phyloP scores from a whole-genome alignment of 345 rosid genomes.

The Pistacia integerrima region DNA sequence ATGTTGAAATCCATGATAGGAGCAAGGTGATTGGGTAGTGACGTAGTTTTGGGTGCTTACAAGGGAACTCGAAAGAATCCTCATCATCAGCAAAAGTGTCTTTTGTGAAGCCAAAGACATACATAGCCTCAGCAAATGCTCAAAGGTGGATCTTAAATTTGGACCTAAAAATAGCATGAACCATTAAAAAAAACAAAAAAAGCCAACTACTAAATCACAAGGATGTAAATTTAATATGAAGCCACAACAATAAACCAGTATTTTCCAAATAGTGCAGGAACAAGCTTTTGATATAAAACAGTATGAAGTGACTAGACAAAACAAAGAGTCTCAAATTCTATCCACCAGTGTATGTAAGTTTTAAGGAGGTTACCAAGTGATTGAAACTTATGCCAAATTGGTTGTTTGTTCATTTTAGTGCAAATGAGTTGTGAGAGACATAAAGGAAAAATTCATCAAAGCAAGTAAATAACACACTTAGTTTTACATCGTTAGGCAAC shows the following conservation, averaged over 20 bases:
- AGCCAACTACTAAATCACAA: neutral
- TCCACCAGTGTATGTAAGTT: neutral
- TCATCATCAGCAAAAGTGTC: slow-evolving; percentile 44
- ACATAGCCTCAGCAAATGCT: neutral
- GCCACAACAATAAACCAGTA: neutral
- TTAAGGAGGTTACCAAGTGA: too few relatives aligned
- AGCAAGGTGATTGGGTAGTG: slow-evolving; percentile 31
- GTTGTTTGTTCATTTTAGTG: too few relatives aligned
- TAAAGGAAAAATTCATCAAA: too few relatives aligned
- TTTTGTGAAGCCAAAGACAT: slow-evolving; percentile 29
- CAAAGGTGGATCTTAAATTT: neutral
- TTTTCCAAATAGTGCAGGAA: neutral
- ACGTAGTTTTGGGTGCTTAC: slow-evolving; percentile 47
- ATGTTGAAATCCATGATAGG: slow-evolving; percentile 16
- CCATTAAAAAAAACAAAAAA: neutral
- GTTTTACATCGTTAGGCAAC: too few relatives aligned
- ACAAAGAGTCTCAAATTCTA: neutral
- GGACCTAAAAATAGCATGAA: neutral
- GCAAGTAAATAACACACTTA: too few relatives aligned
- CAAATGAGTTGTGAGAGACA: too few relatives aligned
- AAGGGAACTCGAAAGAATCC: slow-evolving; percentile 38
- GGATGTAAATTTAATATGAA: neutral
- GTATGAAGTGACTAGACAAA: neutral
- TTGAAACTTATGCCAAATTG: too few relatives aligned
- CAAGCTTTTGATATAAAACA: neutral